Conservation (phyloP, 2,329 filamentous ascomycete species). For the Epichloe sylvatica region DNA sequence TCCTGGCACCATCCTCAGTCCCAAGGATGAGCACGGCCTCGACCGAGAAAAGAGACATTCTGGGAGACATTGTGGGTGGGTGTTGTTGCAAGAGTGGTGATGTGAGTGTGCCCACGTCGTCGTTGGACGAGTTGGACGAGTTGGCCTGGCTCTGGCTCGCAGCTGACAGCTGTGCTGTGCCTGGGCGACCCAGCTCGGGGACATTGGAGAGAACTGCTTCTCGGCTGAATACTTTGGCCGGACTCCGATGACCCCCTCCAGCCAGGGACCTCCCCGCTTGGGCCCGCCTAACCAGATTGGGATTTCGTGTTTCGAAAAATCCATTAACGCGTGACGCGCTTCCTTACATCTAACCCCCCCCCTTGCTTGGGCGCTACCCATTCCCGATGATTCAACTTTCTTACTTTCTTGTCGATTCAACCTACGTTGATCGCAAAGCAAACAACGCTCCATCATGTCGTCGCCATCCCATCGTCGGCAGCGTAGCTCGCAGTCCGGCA, state of each 20-base stretch:
- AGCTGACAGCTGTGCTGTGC: background rate
- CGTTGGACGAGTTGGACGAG: background rate
- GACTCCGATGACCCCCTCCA: background rate
- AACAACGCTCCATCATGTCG: slow-evolving; percentile 22
- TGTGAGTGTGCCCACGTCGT: background rate
- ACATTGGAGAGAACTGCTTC: background rate
- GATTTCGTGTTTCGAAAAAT: background rate
- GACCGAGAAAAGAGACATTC: slow-evolving; percentile 62
- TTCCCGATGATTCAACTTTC: background rate
- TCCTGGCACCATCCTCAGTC: slow-evolving; percentile 76
- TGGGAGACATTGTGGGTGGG: slow-evolving; percentile 46
- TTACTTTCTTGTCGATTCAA: background rate
- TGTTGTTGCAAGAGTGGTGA: slow-evolving; percentile 2
- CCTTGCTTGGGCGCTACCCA: background rate
- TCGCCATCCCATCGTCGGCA: slow-evolving; percentile 32
- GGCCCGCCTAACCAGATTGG: background rate
- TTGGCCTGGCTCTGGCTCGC: background rate
- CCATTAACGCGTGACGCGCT: slow-evolving; percentile 5
- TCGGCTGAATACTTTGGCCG: slow-evolving; percentile 3
- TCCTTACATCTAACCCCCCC: background rate
- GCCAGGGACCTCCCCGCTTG: background rate
- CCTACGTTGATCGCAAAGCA: background rate
- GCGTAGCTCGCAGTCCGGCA: slow-evolving; percentile 38
- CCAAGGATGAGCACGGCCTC: slow-evolving; percentile 68
- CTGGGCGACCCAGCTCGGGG: too few relatives aligned